Evolutionary conservation across 768 basidiomycete species (phyloP).

Genomic region (Termitomyces sp.): DNA sequence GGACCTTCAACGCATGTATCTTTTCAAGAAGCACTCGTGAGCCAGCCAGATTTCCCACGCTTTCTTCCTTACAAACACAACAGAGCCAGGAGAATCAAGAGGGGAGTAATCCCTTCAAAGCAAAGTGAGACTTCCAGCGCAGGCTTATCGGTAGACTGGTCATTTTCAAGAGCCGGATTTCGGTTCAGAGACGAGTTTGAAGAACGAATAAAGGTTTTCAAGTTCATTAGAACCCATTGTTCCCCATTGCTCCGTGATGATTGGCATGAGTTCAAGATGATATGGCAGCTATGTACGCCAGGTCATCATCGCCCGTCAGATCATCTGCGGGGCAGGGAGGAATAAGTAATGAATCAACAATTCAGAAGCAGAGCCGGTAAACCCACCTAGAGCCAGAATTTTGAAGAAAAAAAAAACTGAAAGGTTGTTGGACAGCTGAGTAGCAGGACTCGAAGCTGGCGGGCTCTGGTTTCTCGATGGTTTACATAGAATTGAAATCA

Average conservation of each 20-base stretch:
- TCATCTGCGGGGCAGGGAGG: too few relatives aligned
- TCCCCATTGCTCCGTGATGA: neutral
- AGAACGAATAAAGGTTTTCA: neutral
- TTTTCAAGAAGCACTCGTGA: neutral
- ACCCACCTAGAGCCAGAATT: neutral
- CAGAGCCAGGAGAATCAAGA: neutral
- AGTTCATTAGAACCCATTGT: neutral
- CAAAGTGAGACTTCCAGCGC: neutral
- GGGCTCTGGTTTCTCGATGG: too few relatives aligned
- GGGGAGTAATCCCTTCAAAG: neutral
- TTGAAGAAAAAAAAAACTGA: too few relatives aligned
- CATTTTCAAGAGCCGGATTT: too few relatives aligned
- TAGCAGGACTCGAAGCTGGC: too few relatives aligned
- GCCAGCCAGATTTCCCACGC: neutral
- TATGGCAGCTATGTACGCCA: neutral
- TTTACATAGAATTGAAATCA: too few relatives aligned
- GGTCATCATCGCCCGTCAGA: neutral
- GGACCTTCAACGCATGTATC: too few relatives aligned
- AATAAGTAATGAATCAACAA: neutral
- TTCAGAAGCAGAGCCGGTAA: too few relatives aligned
- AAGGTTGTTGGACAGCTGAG: slow-evolving; percentile 46
- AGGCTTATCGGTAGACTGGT: neutral
- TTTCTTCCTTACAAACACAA: neutral
- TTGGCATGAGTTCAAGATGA: neutral
- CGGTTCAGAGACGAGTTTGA: neutral